Evolutionary conservation across 345 rosid genomes (phyloP).

Genomic region (Brassica nigra): DNA sequence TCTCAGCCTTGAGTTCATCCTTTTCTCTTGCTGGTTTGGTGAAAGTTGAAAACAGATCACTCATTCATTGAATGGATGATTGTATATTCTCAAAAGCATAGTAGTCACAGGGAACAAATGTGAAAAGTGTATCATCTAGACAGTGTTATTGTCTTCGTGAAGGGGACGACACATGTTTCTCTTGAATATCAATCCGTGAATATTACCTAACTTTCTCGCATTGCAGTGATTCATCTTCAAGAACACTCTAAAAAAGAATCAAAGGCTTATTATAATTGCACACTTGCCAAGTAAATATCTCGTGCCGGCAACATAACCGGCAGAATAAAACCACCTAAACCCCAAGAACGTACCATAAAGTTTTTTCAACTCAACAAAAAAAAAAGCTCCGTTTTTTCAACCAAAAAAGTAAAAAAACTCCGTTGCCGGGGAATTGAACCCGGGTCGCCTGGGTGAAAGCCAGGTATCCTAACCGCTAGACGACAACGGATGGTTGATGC

Average conservation of each 20-base stretch:
- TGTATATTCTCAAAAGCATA: background rate
- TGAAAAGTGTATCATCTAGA: background rate
- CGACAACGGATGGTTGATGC: constrained; percentile 57
- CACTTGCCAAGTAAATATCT: background rate
- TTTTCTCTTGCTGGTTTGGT: background rate
- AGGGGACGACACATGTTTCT: background rate
- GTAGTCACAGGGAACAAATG: background rate
- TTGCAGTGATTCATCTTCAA: background rate
- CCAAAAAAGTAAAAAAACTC: background rate
- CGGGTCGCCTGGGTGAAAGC: constrained; percentile 98
- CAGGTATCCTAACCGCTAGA: constrained; percentile 97
- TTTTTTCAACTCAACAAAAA: too few species aligned
- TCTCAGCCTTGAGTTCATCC: background rate
- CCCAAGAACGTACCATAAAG: too few species aligned
- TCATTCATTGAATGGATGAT: constrained; percentile 1
- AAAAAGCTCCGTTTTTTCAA: constrained; percentile 33
- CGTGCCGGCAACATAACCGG: too few species aligned
- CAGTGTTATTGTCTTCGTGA: background rate
- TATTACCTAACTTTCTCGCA: background rate
- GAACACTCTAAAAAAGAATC: background rate
- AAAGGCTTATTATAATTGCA: background rate
- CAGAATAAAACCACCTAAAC: too few species aligned
- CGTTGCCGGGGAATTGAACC: constrained; percentile 98
- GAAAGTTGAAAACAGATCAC: background rate
- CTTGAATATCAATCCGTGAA: background rate